Evolutionary conservation across 441 rosid species (phyloP), one percentile per base, ranked within the genome.

Genomic region (Aquilaria agallochum): DNA sequence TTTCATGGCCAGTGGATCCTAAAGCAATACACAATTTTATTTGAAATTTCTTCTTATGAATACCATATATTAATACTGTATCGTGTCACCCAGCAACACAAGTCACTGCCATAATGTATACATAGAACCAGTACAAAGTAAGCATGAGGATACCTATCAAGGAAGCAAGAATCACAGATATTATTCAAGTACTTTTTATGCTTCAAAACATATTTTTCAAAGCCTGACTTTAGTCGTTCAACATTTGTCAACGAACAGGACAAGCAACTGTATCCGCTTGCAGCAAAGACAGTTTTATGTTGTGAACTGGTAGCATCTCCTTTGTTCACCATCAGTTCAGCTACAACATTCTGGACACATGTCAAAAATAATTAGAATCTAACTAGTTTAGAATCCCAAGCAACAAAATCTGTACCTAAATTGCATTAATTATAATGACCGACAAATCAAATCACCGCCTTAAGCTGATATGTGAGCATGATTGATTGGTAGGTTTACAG

Each of bases 151-250:
- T 80, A 88, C 95, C 85, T 67, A 57, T 66, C 74, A 52, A 72
- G 62, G 57, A 79, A 83, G 85, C 89, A 79, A n/a, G 74, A 47
- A 53, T 72, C 78, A 50, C 90, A 83, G 55, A 70, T 78, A 48
- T 69, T 62, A 40, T 42, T 69, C 68, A 77, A 58, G 68, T 65
- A 76, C 49, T 82, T 76, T 57, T 83, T 72, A 68, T 83, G 89
- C 78, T 66, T 89, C 69, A 86, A 45, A 64, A 91, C 81, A 64
- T 87, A 87, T 79, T 81, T 89, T 76, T 83, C 83, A 58, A 89
- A 78, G 74, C 99, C 97, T 57, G 82, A 86, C 70, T 76, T 82
- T 70, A 94, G 59, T 46, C 84, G 78, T 70, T 87, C 92, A 73
- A 84, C 40, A 68, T 68, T 80, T 66, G 94, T 77, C 70, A 81